Base-by-base conservation (phyloP, 179 eudicot species). In the Actinidia arguta region DNA sequence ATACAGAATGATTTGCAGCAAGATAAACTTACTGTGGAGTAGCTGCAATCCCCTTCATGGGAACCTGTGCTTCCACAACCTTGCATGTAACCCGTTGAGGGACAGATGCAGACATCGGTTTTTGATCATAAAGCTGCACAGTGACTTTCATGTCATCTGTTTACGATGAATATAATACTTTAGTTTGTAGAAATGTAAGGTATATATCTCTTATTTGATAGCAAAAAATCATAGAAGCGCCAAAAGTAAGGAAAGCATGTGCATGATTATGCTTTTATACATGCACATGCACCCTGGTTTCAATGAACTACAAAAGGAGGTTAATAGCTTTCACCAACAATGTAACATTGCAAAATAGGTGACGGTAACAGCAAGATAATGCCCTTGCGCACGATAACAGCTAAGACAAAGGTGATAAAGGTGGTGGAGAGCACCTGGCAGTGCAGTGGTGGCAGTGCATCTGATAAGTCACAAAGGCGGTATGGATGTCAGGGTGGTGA, bases 31-130 rank as follows among this genome's bases (percentile, higher is more conserved):
- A 96, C 98, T 92, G 98, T 44, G 98, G 90, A 76, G 93, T 91
- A 13, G 90, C 95, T 67, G 94, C 90, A 78, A 93, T 86, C 55
- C 98, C 98, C 89, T 94, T 97, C 83, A 88, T 87, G 78, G 92
- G 91, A 80, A 89, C 82, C 78, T 89, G 94, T 75, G 99, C 97
- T 84, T 95, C 95, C 80, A 89, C 90, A 80, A 97, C 98, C 69
- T 91, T 91, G 88, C 99, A 97, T 24, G 98, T 92, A 66, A 97
- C 99, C 79, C 94, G 92, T 77, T 79, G 85, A 76, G 99, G 99
- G 87, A 97, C 85, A 8, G 98, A 90, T 50, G 98, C 98, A 76
- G 97, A 93, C 95, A 94, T 85, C 61, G 95, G 91, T 85, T 89
- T 90, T 31, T 81, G 98, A 87, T 97, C 93, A 86, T 75, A 97